These are phyloP conservation scores for Aspergillus diversus DNA, from an alignment of 495 filamentous ascomycete species.

Conservation along the genomic window DNA sequence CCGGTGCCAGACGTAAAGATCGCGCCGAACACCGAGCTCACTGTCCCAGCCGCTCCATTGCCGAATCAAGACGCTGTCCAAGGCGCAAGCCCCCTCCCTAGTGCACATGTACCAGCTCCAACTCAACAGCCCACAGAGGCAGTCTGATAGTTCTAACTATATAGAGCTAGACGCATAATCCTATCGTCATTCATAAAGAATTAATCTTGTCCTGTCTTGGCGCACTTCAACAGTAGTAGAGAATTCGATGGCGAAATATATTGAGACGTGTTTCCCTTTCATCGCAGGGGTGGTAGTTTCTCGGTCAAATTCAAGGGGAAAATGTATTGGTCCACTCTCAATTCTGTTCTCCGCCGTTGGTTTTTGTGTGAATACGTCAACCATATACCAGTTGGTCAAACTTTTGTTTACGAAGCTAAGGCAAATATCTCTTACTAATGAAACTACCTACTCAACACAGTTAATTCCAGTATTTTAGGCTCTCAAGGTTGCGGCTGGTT, in stretches of 20 bases:
- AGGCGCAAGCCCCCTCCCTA: constrained; percentile 3
- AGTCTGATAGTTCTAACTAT: constrained; percentile 1
- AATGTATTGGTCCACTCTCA: too few relatives aligned
- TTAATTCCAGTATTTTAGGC: too few relatives aligned
- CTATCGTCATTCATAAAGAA: not conserved
- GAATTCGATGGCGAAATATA: not conserved
- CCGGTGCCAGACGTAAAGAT: not conserved
- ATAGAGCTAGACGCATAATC: not conserved
- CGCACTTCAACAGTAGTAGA: not conserved
- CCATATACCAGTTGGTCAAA: too few relatives aligned
- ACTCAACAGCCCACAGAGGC: constrained; percentile 6
- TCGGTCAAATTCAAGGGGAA: too few relatives aligned
- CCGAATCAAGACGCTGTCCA: constrained; percentile 3
- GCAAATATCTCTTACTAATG: too few relatives aligned
- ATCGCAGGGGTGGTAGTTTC: too few relatives aligned
- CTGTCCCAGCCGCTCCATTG: not conserved
- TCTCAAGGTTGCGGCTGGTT: too few relatives aligned
- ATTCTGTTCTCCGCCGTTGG: too few relatives aligned
- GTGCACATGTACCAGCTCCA: constrained; percentile 1
- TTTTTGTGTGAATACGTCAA: too few relatives aligned
- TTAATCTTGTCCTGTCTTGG: not conserved
- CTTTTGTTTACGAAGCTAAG: too few relatives aligned
- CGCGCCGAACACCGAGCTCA: not conserved
- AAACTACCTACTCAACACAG: too few relatives aligned
- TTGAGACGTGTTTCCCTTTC: too few relatives aligned